Conservation (phyloP, 805 yeast species). For the Hanseniaspora mollemarum region DNA sequence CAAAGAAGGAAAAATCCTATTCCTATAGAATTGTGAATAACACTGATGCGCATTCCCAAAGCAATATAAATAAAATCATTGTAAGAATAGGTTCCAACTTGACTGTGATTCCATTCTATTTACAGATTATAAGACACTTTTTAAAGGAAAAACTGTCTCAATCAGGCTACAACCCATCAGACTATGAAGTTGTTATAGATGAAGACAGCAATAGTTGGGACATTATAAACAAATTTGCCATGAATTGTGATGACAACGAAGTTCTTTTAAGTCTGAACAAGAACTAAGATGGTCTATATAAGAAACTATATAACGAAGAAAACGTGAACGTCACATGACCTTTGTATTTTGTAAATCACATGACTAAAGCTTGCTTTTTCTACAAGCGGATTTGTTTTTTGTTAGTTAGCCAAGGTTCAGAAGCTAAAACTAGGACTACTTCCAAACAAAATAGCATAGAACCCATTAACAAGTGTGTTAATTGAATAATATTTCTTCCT, state of each 20-base stretch:
- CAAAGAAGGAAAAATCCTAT: constrained; percentile 6
- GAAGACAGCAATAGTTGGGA: not conserved
- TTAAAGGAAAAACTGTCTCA: not conserved
- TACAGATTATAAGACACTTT: not conserved
- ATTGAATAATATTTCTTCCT: not conserved
- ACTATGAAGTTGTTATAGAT: constrained; percentile 5
- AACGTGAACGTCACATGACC: too few species aligned
- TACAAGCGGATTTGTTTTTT: too few species aligned
- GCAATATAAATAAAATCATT: constrained; percentile 4
- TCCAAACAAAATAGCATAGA: too few species aligned
- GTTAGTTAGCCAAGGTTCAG: too few species aligned
- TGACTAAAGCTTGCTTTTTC: too few species aligned
- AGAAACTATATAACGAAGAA: too few species aligned
- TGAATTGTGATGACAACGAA: constrained; percentile 3
- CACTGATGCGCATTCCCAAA: not conserved
- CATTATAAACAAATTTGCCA: not conserved
- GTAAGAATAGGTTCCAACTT: not conserved
- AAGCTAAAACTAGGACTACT: too few species aligned
- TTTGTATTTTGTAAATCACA: too few species aligned
- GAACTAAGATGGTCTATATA: too few species aligned
- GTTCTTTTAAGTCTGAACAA: constrained; percentile 6
- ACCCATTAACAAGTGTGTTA: not conserved
- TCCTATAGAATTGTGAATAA: not conserved
- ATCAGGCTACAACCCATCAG: not conserved
- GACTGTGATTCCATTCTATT: not conserved